phyloP scores from a whole-genome alignment of 805 yeast species.

The Cyberlindnera lachancei region DNA sequence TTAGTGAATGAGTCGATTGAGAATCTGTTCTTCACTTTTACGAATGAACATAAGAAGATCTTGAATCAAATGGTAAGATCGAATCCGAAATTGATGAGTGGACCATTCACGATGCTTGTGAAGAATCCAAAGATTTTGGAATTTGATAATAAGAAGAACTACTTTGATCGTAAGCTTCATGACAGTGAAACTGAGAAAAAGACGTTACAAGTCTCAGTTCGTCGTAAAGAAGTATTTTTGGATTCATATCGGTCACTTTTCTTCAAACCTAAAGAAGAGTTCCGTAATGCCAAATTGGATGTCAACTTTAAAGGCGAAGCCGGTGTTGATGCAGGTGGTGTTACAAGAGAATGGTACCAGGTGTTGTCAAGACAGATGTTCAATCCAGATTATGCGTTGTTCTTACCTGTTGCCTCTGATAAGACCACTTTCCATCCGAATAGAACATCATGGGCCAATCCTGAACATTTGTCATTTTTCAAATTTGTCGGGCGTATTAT shows the following conservation, averaged over 20 bases:
- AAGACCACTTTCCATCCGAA: conserved; percentile 94
- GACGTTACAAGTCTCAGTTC: conserved; percentile 57
- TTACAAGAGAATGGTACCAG: conserved; percentile 96
- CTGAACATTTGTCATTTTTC: conserved; percentile 88
- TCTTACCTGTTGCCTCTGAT: conserved; percentile 86
- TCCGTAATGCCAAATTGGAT: conserved; percentile 65
- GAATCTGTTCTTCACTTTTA: conserved; percentile 72
- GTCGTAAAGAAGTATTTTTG: conserved; percentile 85
- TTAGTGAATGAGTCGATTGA: conserved; percentile 71
- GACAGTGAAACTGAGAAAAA: conserved; percentile 31
- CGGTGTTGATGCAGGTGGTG: conserved; percentile 98
- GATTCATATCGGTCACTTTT: conserved; percentile 83
- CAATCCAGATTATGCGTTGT: conserved; percentile 90
- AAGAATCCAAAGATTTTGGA: conserved; percentile 84
- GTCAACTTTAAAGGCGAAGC: conserved; percentile 87
- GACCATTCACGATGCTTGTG: conserved; percentile 86
- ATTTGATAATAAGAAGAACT: conserved; percentile 87
- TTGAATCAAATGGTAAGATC: conserved; percentile 86
- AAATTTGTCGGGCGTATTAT: conserved; percentile 90
- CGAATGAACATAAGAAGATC: conserved; percentile 81
- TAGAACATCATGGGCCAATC: conserved; percentile 84
- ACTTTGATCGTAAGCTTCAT: conserved; percentile 71
- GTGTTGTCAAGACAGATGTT: conserved; percentile 91
- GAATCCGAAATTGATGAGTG: conserved; percentile 90
- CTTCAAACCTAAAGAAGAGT: conserved; percentile 68